Conservation (phyloP, 805 yeast genomes). For the Torulaspora delbrueckii region DNA sequence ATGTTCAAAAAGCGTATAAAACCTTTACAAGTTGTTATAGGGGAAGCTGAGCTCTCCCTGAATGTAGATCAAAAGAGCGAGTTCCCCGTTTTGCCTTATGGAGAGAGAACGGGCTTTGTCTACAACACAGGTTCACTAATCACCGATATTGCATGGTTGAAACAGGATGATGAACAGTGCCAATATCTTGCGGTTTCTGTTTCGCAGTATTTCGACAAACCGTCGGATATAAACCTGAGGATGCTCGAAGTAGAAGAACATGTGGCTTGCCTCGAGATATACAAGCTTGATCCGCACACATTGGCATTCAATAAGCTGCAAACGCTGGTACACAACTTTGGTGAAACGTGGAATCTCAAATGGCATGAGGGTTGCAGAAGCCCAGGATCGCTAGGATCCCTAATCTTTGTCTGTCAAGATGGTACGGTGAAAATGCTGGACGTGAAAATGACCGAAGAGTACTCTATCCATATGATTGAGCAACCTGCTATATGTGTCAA, state of each 20-base stretch:
- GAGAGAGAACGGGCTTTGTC: slow-evolving; percentile 38
- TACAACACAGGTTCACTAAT: slow-evolving; percentile 49
- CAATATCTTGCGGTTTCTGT: slow-evolving; percentile 51
- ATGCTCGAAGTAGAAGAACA: slow-evolving; percentile 29
- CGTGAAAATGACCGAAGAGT: slow-evolving; percentile 24
- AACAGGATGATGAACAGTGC: slow-evolving; percentile 24
- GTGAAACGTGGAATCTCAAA: slow-evolving; percentile 38
- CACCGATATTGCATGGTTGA: slow-evolving; percentile 52
- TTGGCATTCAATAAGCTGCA: slow-evolving; percentile 31
- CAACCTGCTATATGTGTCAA: slow-evolving; percentile 28
- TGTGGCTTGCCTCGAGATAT: slow-evolving; percentile 44
- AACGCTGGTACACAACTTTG: slow-evolving; percentile 40
- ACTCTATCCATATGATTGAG: slow-evolving; percentile 12
- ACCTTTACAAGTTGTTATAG: slow-evolving; percentile 19
- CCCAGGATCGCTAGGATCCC: slow-evolving; percentile 35
- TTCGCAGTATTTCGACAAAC: slow-evolving; percentile 35
- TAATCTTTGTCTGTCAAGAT: slow-evolving; percentile 53
- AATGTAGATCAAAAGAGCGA: slow-evolving; percentile 21
- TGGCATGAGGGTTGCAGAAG: slow-evolving; percentile 35
- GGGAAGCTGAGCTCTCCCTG: slow-evolving; percentile 20
- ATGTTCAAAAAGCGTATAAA: slow-evolving; percentile 25
- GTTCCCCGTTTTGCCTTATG: slow-evolving; percentile 28
- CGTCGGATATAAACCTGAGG: slow-evolving; percentile 28
- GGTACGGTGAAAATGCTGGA: slow-evolving; percentile 51
- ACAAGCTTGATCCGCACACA: slow-evolving; percentile 35